These are phyloP conservation scores for Yarrowia porcina DNA, from an alignment of 805 yeast genomes.

Conservation along the genomic window DNA sequence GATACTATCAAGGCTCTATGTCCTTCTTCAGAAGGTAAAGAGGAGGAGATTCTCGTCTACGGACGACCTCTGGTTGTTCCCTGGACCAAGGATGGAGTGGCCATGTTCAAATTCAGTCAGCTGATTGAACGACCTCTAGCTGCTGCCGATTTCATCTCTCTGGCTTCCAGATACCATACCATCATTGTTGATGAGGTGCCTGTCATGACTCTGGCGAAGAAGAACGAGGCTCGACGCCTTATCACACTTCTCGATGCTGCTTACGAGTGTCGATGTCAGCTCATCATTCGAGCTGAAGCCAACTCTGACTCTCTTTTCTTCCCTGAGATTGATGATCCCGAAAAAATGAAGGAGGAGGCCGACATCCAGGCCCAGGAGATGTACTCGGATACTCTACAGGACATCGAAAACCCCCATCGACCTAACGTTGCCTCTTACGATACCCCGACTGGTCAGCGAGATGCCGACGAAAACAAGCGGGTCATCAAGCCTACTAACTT, in stretches of 20 bases:
- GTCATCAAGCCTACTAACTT: conserved; percentile 34
- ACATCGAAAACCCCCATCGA: conserved; percentile 59
- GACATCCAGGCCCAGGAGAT: conserved; percentile 56
- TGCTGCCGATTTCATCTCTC: conserved; percentile 66
- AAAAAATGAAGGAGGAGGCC: conserved; percentile 34
- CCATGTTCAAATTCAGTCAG: conserved; percentile 50
- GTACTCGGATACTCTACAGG: conserved; percentile 62
- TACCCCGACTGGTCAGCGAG: conserved; percentile 15
- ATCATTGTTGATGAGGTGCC: conserved; percentile 63
- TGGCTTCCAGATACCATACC: conserved; percentile 58
- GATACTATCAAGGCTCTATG: background rate
- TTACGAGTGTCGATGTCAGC: conserved; percentile 63
- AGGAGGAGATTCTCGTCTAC: conserved; percentile 48
- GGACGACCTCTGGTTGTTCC: conserved; percentile 53
- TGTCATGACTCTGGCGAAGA: conserved; percentile 51
- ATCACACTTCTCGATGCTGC: conserved; percentile 66
- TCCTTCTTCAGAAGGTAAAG: conserved; percentile 4
- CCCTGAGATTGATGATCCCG: conserved; percentile 45
- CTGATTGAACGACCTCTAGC: conserved; percentile 58
- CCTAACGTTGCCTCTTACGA: conserved; percentile 62
- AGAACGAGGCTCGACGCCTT: conserved; percentile 65
- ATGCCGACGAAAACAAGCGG: background rate
- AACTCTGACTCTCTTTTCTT: conserved; percentile 56
- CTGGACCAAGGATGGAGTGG: conserved; percentile 43
- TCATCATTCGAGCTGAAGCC: conserved; percentile 52